phyloP scores from a whole-genome alignment of 2,329 filamentous ascomycete genomes.

The Microsporum canis region DNA sequence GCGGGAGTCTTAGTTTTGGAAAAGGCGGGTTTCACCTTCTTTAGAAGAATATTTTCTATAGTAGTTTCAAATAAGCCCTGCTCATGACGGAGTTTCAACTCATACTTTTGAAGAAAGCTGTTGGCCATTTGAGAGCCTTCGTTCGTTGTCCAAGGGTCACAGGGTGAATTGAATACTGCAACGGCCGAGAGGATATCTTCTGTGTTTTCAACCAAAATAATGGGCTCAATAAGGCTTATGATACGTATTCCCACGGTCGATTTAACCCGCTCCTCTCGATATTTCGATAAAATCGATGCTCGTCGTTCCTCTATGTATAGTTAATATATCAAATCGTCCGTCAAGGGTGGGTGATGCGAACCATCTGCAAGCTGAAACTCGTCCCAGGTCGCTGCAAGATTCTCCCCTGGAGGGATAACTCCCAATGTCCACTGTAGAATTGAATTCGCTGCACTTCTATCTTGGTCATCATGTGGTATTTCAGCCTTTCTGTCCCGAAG shows the following conservation, averaged over 20 bases:
- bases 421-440: conserved; percentile 26
- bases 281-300: conserved; percentile 10
- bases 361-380: conserved; percentile 17
- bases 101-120: conserved; percentile 14
- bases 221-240: conserved; percentile 15
- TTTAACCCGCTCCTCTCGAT: conserved; percentile 19
- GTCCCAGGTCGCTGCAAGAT: conserved; percentile 23
- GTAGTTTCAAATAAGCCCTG: conserved; percentile 14
- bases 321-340: background rate
- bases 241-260: conserved; percentile 24
- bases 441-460: conserved; percentile 16
- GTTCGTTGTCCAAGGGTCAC: conserved; percentile 28
- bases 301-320: background rate
- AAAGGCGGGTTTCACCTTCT: conserved; percentile 33
- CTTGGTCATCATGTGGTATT: conserved; percentile 17
- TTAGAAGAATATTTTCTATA: conserved; percentile 20
- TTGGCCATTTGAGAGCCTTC: conserved; percentile 16
- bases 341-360: background rate
- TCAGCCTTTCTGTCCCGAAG: conserved; percentile 15
- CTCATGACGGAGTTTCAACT: conserved; percentile 5
- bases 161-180: conserved; percentile 23
- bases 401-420: conserved; percentile 23
- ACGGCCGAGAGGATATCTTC: conserved; percentile 23
- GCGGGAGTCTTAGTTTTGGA: conserved; percentile 31
- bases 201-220: conserved; percentile 17